Conservation (phyloP, 1,284 basidiomycete genomes). For the Sphagnurus paluster region DNA sequence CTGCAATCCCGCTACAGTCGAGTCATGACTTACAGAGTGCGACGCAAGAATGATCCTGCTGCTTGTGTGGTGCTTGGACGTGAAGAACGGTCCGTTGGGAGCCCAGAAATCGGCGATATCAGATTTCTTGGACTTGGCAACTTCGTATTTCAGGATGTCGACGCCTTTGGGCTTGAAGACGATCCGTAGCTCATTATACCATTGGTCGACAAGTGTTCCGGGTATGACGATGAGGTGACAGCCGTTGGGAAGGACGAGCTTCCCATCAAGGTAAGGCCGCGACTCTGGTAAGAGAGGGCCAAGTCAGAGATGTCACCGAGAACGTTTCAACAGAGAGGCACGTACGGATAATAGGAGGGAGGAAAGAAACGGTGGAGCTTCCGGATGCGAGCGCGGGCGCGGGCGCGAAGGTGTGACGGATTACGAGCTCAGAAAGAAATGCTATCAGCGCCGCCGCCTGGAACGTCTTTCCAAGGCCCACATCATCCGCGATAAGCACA, state of each 20-base stretch:
- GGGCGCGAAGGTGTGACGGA: too few relatives aligned
- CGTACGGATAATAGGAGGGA: too few relatives aligned
- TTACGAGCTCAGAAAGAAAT: conserved; percentile 21
- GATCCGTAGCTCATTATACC: conserved; percentile 10
- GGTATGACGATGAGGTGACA: conserved; percentile 16
- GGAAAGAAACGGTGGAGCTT: too few relatives aligned
- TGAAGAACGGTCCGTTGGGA: conserved; percentile 15
- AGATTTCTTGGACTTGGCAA: too few relatives aligned
- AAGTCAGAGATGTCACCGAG: too few relatives aligned
- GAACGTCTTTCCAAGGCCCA: conserved; percentile 33
- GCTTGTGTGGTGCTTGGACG: conserved; percentile 17
- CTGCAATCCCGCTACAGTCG: neutral
- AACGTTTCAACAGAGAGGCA: too few relatives aligned
- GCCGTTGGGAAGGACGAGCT: neutral
- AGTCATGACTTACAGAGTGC: conserved; percentile 25
- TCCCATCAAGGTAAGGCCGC: conserved; percentile 17
- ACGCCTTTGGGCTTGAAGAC: conserved; percentile 4
- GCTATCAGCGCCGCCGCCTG: conserved; percentile 16
- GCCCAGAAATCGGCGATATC: conserved; percentile 24
- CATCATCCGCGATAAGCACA: conserved; percentile 28
- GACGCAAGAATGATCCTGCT: conserved; percentile 26
- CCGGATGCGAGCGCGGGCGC: too few relatives aligned
- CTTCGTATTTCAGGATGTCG: conserved; percentile 27
- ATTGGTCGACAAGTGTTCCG: conserved; percentile 13
- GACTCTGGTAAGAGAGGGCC: conserved; percentile 5